Base-by-base conservation (phyloP, 2,329 filamentous ascomycete species). In the Sporothrix sp. region DNA sequence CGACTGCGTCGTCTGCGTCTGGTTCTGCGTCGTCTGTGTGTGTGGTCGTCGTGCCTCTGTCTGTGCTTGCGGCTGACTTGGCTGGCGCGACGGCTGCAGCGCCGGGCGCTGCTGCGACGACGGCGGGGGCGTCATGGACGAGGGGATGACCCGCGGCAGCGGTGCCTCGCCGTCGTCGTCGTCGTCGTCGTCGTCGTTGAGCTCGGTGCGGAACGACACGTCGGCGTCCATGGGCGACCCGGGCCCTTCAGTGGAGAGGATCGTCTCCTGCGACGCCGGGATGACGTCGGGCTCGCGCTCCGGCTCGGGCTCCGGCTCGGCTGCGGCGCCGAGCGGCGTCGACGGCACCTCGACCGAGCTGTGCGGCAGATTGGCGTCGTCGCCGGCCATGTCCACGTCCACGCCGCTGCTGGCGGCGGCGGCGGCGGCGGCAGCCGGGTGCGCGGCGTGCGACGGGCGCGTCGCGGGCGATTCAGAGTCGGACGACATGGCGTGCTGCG, bases 221-320 rank as follows among this genome's bases (percentile, higher is more conserved):
- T 64, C 62, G 6, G 69, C 67, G 43, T 77, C 73, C 55, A 72
- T 65, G 25, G 77, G 76, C 11, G 77, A 80, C 18, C 66, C 68
- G 2, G 76, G 72, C 7, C 66, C 68, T 59, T 79, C 75, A n/a
- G 77, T 81, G 1, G 75, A 77, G 10, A 74, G 73, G n/a, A 81
- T 66, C 18, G 75, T 76, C 32, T 71, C 66, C 54, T 79, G 76
- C 14, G 76, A 78, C 8, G 67, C 66, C 23, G 62, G 58, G 14
- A 59, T 52, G 20, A n/a, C n/a, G n/a, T n/a, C n/a, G 60, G 45
- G 7, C 57, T 55, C 8, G 60, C 59, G 28, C 7, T 8, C 13
- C 13, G 18, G 9, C 30, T 21, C 28, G 16, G 13, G 25, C 25
- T 28, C 6, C 25, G 6, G 25, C n/a, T 28, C 6, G 43, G 30